A percentile compares a stretch with the other conserved stretches of the same genome.
phyloP scores from a whole-genome alignment of 371 early-diverging fungal species.

The Cokeromyces recurvatus region DNA sequence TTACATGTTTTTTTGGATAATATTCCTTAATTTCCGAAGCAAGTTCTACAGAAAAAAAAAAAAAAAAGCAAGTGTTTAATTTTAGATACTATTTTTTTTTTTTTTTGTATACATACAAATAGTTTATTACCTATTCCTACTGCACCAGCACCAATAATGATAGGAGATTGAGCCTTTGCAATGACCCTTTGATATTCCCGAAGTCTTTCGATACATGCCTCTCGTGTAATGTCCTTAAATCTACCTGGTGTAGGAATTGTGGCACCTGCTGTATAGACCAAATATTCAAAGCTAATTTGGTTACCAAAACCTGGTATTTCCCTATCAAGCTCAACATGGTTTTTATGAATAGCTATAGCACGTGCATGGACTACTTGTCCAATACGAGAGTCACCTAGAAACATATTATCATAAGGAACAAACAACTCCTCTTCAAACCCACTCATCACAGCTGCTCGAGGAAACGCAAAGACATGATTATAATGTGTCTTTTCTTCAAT shows the following conservation, averaged over 20 bases:
- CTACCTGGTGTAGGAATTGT: slow-evolving; percentile 48
- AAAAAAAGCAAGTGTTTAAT: too few relatives aligned
- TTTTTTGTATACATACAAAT: too few relatives aligned
- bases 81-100: too few relatives aligned
- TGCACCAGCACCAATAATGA: slow-evolving; percentile 66
- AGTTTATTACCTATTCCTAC: slow-evolving; percentile 62
- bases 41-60: slow-evolving; percentile 45
- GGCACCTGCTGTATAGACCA: slow-evolving; percentile 55
- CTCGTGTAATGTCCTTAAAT: slow-evolving; percentile 36
- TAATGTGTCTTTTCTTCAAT: slow-evolving; percentile 57
- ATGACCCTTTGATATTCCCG: slow-evolving; percentile 47
- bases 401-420: slow-evolving; percentile 49
- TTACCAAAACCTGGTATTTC: slow-evolving; percentile 45
- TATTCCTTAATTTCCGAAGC: slow-evolving; percentile 66
- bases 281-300: slow-evolving; percentile 49
- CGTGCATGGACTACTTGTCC: slow-evolving; percentile 53
- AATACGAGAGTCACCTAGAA: slow-evolving; percentile 33
- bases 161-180: slow-evolving; percentile 37
- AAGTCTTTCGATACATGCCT: slow-evolving; percentile 36
- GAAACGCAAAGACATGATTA: slow-evolving; percentile 63
- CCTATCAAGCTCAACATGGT: slow-evolving; percentile 53
- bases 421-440: slow-evolving; percentile 62
- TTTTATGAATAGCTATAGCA: slow-evolving; percentile 40
- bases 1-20: slow-evolving; percentile 59
- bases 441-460: slow-evolving; percentile 52